phyloP scores from a whole-genome alignment of 306 rosid species.

The Carpinus viminea region DNA sequence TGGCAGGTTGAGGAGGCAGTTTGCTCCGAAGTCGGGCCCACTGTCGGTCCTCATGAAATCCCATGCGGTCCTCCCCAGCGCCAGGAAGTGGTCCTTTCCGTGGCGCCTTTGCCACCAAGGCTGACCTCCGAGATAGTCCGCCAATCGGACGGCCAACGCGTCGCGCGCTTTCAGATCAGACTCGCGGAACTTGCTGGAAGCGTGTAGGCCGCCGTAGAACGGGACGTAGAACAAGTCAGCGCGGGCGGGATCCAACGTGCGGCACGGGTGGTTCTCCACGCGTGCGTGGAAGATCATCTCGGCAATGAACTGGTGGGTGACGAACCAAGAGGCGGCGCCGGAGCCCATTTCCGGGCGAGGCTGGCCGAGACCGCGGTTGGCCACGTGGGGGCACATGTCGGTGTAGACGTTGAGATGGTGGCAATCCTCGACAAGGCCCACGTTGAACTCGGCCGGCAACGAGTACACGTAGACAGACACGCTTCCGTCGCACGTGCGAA shows the following conservation, averaged over 20 bases:
- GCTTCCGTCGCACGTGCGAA: constrained; percentile 38
- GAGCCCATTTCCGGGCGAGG: constrained; percentile 27
- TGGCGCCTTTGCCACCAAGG: constrained; percentile 35
- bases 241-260: constrained; percentile 55
- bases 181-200: constrained; percentile 66
- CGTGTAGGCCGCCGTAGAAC: constrained; percentile 83
- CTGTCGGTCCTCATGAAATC: constrained; percentile 62
- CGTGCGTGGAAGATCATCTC: constrained; percentile 88
- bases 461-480: constrained; percentile 54
- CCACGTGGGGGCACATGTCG: constrained; percentile 87
- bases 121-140: constrained; percentile 32
- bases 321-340: constrained; percentile 47
- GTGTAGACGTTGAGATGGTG: constrained; percentile 63
- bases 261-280: constrained; percentile 74
- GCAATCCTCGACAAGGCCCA: constrained; percentile 55
- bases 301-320: constrained; percentile 80
- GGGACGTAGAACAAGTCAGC: constrained; percentile 76
- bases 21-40: constrained; percentile 71
- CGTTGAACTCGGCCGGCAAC: constrained; percentile 69
- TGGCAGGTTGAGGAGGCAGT: constrained; percentile 55
- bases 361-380: constrained; percentile 73
- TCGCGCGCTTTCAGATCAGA: constrained; percentile 55
- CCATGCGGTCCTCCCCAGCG: constrained; percentile 84
- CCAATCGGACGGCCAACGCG: constrained; percentile 43
- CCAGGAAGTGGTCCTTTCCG: constrained; percentile 70